Percentiles rank a stretch among this genome's conserved stretches.
Evolutionary conservation across 1,284 basidiomycete species (phyloP).

Genomic region (Fomitopsis schrenkii): DNA sequence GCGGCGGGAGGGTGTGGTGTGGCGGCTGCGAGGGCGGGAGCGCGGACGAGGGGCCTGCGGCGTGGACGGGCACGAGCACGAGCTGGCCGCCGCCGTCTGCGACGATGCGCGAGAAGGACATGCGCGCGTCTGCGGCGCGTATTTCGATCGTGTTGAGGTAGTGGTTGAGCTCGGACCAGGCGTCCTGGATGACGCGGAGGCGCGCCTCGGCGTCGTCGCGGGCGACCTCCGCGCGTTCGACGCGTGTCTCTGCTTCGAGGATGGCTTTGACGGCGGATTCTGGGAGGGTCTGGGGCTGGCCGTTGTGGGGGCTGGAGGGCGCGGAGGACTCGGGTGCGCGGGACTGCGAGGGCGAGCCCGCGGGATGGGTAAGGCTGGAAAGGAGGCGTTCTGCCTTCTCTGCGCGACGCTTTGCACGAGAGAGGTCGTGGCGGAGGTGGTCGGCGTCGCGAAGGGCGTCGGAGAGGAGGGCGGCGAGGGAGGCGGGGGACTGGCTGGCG

Average conservation of each 20-base stretch:
- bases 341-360: constrained; percentile 10
- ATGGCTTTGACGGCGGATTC: constrained; percentile 31
- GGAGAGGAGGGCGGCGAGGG: constrained; percentile 54
- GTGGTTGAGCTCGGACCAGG: constrained; percentile 50
- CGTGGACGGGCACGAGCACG: constrained; percentile 25
- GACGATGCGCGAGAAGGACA: constrained; percentile 44
- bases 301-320: constrained; percentile 10
- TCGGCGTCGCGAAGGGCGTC: constrained; percentile 50
- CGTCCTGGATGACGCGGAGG: constrained; percentile 42
- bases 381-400: constrained; percentile 53
- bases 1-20: constrained; percentile 3
- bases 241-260: constrained; percentile 46
- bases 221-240: constrained; percentile 44
- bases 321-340: constrained; percentile 14
- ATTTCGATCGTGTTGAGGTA: constrained; percentile 44
- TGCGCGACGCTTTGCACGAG: constrained; percentile 35
- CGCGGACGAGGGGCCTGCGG: constrained; percentile 12
- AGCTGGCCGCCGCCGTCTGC: constrained; percentile 39
- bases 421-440: constrained; percentile 45
- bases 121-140: constrained; percentile 46
- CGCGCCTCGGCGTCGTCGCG: constrained; percentile 56
- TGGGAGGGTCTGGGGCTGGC: constrained; percentile 14
- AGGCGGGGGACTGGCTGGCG: constrained; percentile 30
- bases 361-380: constrained; percentile 21
- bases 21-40: constrained; percentile 7